Base-by-base conservation (phyloP, 106 monocot species). In the Dendrobium officinale region DNA sequence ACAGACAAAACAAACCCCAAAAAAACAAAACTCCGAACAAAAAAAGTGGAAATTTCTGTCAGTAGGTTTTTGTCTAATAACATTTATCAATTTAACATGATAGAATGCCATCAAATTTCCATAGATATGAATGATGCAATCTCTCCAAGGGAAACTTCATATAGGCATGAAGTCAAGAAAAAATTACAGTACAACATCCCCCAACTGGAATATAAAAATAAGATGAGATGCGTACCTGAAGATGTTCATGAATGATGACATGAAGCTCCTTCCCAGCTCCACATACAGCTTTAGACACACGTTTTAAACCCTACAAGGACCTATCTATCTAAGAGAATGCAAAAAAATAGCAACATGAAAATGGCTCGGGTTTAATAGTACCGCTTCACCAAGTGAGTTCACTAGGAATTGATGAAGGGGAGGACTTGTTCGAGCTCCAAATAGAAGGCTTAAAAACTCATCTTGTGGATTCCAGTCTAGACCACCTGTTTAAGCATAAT, bases 401-500 rank as follows among this genome's bases (percentile, higher is more conserved):
- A 93, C 91, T 64, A 99, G 84, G 88, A 99, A 99, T 77, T 99
- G 99, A 76, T 99, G 95, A 79, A 99, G 99, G 70, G 99, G 85
- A 22, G 92, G 93, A 78, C 95, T 99, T 55, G 89, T 90, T 37
- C 93, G 85, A 76, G 91, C 85, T 13, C 99, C 99, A 86, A 83
- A 86, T 73, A 95, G 77, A 81, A 99, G 91, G 83, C 95, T 93
- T 72, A 99, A 75, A 84, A 99, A 90, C 80, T 99, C 95, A 80
- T 95, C 95, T 51, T 95, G 87, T 16, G 91, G 79, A 82, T 78
- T 90, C 61, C 91, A 91, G 81, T 93, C 85, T 18, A 92, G 72
- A 1, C 95, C 99, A 1, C 95, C 99, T 99, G 45, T 40, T 84
- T 29, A 79, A 55, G 37, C 9, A 54, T 41, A 56, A 80, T 75